Evolutionary conservation across 768 basidiomycete species (phyloP), one percentile per base, ranked within the genome.

Genomic region (Cystobasidium onofrii): DNA sequence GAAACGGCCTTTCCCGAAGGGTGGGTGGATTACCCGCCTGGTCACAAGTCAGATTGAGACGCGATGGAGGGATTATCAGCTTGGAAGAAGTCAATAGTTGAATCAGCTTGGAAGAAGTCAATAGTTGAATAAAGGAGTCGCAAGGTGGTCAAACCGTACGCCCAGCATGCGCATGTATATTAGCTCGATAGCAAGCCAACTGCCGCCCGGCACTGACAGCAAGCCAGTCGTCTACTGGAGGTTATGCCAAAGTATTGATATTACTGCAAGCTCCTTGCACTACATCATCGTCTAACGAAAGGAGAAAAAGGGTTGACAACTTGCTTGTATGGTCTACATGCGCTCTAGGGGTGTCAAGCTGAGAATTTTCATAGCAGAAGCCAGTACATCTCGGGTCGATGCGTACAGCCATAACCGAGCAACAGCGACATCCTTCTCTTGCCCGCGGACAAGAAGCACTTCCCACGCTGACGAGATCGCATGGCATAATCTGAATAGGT

Each of bases 391-490:
- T 82, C 90, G 85, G 57, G 94, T 91, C 79, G 86, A 87, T 76
- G 92, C 83, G 81, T 91, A 99, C 81, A 98, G 80, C 86, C 88
- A 95, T 84, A 98, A 83, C 79, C 91, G 85, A 13, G 94, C 95
- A 75, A 85, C 82, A 0, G 92, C 93, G 78, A 88, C 89, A 74
- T 94, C 90, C 76, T 81, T 78, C 76, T 83, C 81, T 81, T 92
- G 90, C 1, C 91, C 89, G 78, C 90, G 89, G 50, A 97, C 93
- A 62, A 90, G 85, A 9, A 96, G 86, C 1, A 85, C 86, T 82
- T 96, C 93, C 93, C 92, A 97, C 43, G 94, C 92, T 73, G 88
- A 89, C 75, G 88, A 90, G 78, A 97, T 92, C 6, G 89, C 60
- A 78, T 96, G 95, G 54, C 88, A 87, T 39, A 97, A 84, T 77